Evolutionary conservation across 1,139 yeast species (phyloP).

Genomic region (Candida buenavistaensis): DNA sequence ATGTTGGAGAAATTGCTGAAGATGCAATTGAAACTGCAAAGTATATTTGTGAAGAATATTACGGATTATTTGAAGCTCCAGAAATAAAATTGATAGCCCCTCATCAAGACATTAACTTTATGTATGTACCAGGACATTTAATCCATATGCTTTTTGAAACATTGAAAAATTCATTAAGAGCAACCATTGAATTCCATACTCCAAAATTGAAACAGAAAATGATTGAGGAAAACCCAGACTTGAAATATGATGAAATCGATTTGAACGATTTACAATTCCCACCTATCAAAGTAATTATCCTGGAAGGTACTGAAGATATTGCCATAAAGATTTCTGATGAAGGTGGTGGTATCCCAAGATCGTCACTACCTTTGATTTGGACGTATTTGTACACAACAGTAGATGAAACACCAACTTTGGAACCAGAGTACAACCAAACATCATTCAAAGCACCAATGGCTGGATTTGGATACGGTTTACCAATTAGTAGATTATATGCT

Average conservation of each 20-base stretch:
- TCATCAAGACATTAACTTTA: constrained; percentile 62
- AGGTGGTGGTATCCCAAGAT: constrained; percentile 91
- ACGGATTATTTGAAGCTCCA: constrained; percentile 81
- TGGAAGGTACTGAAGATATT: constrained; percentile 90
- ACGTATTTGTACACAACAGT: constrained; percentile 90
- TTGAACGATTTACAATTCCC: constrained; percentile 73
- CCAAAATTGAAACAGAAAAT: constrained; percentile 40
- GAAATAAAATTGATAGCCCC: constrained; percentile 75
- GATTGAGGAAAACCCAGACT: constrained; percentile 44
- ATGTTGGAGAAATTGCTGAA: constrained; percentile 74
- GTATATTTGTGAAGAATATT: constrained; percentile 85
- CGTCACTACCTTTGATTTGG: constrained; percentile 86
- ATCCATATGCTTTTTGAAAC: constrained; percentile 88
- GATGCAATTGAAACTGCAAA: constrained; percentile 88
- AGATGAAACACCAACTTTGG: constrained; percentile 67
- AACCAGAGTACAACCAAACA: constrained; percentile 53
- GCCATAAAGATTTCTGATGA: constrained; percentile 92
- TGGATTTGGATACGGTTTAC: constrained; percentile 90
- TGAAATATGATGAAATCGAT: constrained; percentile 44
- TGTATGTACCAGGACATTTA: constrained; percentile 90
- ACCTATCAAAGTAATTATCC: constrained; percentile 81
- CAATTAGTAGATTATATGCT: constrained; percentile 81
- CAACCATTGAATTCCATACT: constrained; percentile 77
- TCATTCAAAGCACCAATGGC: constrained; percentile 91
- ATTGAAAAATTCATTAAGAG: constrained; percentile 77